These are phyloP conservation scores for Quercus mongolica DNA, from an alignment of 306 rosid genomes.

Conservation along the genomic window DNA sequence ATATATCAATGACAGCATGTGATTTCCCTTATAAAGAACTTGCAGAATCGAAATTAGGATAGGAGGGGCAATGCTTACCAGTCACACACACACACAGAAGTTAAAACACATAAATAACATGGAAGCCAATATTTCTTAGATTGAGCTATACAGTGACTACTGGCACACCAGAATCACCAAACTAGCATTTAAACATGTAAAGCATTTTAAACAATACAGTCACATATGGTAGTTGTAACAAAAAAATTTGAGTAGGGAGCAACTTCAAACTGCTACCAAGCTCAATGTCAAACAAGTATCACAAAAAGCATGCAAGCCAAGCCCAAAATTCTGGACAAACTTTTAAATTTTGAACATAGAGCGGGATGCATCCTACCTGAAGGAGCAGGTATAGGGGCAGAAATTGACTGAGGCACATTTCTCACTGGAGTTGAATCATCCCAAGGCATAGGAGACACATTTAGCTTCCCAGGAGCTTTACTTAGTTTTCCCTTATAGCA, in stretches of 20 bases:
- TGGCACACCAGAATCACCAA: background rate
- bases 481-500: slow-evolving; percentile 32
- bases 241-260: background rate
- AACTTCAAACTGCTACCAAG: slow-evolving; percentile 2
- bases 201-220: background rate
- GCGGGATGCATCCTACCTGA: background rate
- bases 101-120: background rate
- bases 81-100: background rate
- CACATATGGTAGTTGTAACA: background rate
- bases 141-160: background rate
- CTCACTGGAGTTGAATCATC: too few relatives aligned
- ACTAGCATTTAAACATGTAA: background rate
- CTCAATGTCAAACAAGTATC: background rate
- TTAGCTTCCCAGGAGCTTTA: too few relatives aligned
- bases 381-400: too few relatives aligned
- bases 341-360: too few relatives aligned
- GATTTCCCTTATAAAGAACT: background rate
- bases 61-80: background rate
- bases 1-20: too few relatives aligned
- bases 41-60: background rate
- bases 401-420: too few relatives aligned
- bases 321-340: too few relatives aligned
- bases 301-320: too few relatives aligned
- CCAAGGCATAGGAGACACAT: too few relatives aligned
- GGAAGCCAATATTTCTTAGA: background rate